Evolutionary conservation across 2,329 filamentous ascomycete genomes (phyloP), one percentile per base, ranked within the genome.

Genomic region (Fusarium buxicola): DNA sequence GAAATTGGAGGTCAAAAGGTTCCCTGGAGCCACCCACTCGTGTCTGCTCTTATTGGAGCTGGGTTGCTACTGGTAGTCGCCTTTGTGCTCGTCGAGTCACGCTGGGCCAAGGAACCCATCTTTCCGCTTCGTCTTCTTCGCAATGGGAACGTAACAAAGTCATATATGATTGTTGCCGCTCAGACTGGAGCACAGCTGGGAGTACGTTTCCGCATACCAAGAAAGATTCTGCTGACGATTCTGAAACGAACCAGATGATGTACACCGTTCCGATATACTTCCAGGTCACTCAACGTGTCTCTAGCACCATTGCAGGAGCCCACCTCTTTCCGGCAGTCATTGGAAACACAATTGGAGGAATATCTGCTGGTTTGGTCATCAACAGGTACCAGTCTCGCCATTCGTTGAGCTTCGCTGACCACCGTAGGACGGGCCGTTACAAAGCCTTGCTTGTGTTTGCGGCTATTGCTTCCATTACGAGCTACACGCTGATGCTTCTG

Each of bases 211-310:
- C 4, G 2, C 4, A 2, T 13, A 2, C 0, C 0, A 3, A 2
- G 11, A 5, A 44, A 16, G 18, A 6, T 2, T 2, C 8, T 15
- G 28, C 50, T 43, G 13, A 43, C 13, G 1, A 2, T n/a, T n/a
- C n/a, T n/a, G n/a, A n/a, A n/a, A n/a, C n/a, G n/a, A n/a, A 5
- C 2, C n/a, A 69, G 66, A 68, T 69, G 65, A 87, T 91, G 84
- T 88, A 87, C 50, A 82, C 83, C 0, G 82, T 91, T 0, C 89
- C 89, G 0, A 74, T 92, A 0, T 92, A 92, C 74, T 92, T 92
- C 62, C 86, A 90, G 55, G 83, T 89, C 1, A 88, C 88, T 0
- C 76, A 82, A 6, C 76, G 80, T 1, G 82, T 81, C 3, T 86
- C 84, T 1, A 86, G 84, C 39, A 86, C 88, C 0, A 75, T 78